Evolutionary conservation across 495 filamentous ascomycete species (phyloP), one percentile per base, ranked within the genome.

Genomic region (Penicillium pancosmium): DNA sequence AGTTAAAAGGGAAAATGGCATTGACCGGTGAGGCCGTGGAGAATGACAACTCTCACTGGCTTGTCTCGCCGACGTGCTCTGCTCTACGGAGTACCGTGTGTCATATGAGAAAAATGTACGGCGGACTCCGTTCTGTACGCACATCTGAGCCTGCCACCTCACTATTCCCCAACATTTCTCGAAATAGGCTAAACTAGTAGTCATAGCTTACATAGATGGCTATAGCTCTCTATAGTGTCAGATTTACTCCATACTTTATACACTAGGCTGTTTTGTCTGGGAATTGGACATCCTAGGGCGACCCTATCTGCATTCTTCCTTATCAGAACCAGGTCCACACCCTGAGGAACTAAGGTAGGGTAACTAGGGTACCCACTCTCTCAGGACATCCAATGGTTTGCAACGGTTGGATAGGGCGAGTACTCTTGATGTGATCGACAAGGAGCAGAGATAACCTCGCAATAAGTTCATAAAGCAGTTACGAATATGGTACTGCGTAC

Each of bases 21-120:
- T 21, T 61, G 61, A 65, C 65, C 67, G 65, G 57, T 52, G 53
- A 60, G 44, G 62, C 60, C 55, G 63, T 56, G 47, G 41, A 62
- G 62, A 51, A 56, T 33, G 27, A 10, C 12, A 59, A 59, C 48
- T 68, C 52, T 70, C 62, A 70, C 65, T 68, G 68, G 68, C 57
- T 56, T 68, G 54, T 52, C 38, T 34, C 61, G 56, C 60, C 68
- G 68, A 68, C 60, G 67, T 69, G 18, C 65, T 60, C 57, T 61
- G 41, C 57, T 56, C 57, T 70, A 70, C 67, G 44, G 21, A 41
- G 67, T 67, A 69, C 52, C 40, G 59, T 62, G 44, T 54, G 58
- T 60, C 55, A 67, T 61, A 60, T 56, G 56, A 53, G 51, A 34
- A 40, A 50, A 38, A 12, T 13, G 36, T 31, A n/a, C 36, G 54